phyloP scores from a whole-genome alignment of 768 basidiomycete species.

The Paxillus involutus region DNA sequence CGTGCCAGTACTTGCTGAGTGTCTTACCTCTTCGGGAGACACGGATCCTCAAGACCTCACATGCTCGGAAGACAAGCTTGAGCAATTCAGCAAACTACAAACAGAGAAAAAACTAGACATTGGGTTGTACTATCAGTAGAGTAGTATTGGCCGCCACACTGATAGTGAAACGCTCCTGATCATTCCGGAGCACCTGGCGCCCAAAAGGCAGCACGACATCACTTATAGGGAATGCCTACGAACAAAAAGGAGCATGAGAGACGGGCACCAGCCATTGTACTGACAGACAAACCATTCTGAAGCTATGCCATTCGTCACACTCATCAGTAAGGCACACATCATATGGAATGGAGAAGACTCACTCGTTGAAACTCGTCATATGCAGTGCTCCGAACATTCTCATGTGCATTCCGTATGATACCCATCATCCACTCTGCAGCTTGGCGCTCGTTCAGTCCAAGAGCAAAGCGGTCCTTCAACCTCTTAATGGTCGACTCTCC shows the following conservation, averaged over 20 bases:
- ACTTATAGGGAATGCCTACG: slow-evolving; percentile 33
- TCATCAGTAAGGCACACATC: slow-evolving; percentile 7
- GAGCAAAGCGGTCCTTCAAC: slow-evolving; percentile 82
- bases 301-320: slow-evolving; percentile 29
- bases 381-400: slow-evolving; percentile 89
- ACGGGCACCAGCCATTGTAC: neutral
- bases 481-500: slow-evolving; percentile 90
- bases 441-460: slow-evolving; percentile 79
- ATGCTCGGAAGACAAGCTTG: neutral
- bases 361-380: slow-evolving; percentile 97
- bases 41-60: neutral
- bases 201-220: neutral
- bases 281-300: slow-evolving; percentile 42
- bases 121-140: too few species aligned
- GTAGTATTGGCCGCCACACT: too few species aligned
- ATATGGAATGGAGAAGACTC: slow-evolving; percentile 24
- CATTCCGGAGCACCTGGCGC: neutral
- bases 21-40: slow-evolving; percentile 7
- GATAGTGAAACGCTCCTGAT: too few species aligned
- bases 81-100: neutral
- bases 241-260: slow-evolving; percentile 1
- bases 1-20: neutral
- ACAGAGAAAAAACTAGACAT: slow-evolving; percentile 1
- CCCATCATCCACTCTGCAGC: slow-evolving; percentile 94
- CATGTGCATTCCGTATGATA: slow-evolving; percentile 88